phyloP scores from a whole-genome alignment of 331 rosid species.

The Acacia concinna region DNA sequence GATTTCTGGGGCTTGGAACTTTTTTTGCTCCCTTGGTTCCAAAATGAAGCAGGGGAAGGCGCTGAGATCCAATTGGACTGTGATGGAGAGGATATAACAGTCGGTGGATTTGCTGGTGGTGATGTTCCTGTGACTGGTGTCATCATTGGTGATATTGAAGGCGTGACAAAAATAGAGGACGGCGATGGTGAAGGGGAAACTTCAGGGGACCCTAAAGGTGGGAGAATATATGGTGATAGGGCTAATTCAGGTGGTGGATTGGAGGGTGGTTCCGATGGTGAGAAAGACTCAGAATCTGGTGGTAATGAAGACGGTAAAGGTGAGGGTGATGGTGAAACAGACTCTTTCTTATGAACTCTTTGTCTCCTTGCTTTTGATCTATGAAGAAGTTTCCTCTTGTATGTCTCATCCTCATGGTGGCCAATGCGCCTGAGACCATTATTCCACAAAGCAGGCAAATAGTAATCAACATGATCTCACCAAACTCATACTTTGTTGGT shows the following conservation, averaged over 20 bases:
- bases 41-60: slow-evolving; percentile 47
- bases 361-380: slow-evolving; percentile 22
- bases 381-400: slow-evolving; percentile 47
- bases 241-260: slow-evolving; percentile 37
- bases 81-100: slow-evolving; percentile 28
- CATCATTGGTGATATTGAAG: slow-evolving; percentile 39
- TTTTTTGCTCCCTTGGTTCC: slow-evolving; percentile 27
- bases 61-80: slow-evolving; percentile 32
- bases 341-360: neutral
- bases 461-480: neutral
- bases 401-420: slow-evolving; percentile 29
- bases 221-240: slow-evolving; percentile 33
- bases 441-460: slow-evolving; percentile 29
- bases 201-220: slow-evolving; percentile 31
- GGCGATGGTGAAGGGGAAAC: slow-evolving; percentile 32
- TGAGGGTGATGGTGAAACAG: slow-evolving; percentile 29
- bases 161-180: slow-evolving; percentile 36
- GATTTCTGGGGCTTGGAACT: slow-evolving; percentile 31
- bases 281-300: slow-evolving; percentile 10
- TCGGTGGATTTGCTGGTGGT: slow-evolving; percentile 41
- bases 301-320: slow-evolving; percentile 46
- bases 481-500: neutral
- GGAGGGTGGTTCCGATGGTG: slow-evolving; percentile 28
- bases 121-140: slow-evolving; percentile 32
- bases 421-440: slow-evolving; percentile 25